A percentile compares a stretch with the other conserved stretches of the same genome.
Conservation (phyloP, 2,329 filamentous ascomycete species). For the Venturiaceae sp. region DNA sequence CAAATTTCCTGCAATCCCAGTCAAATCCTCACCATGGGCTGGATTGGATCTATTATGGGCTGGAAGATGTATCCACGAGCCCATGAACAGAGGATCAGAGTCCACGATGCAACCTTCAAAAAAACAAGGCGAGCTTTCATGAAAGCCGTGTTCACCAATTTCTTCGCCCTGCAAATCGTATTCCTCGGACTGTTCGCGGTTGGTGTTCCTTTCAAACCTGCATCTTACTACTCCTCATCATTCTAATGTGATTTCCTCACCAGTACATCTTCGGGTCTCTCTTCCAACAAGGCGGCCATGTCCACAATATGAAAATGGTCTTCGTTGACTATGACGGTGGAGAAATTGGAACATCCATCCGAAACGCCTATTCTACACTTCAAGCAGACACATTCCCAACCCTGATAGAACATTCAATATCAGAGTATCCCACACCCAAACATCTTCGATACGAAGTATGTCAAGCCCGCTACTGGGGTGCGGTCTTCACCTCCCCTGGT, state of each 20-base stretch:
- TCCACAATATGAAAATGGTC: slow-evolving; percentile 17
- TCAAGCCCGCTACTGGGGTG: slow-evolving; percentile 19
- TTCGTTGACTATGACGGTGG: slow-evolving; percentile 21
- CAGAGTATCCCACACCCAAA: slow-evolving; percentile 14
- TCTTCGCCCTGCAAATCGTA: slow-evolving; percentile 7
- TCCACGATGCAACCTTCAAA: neutral
- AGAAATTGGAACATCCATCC: slow-evolving; percentile 14
- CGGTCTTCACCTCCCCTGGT: slow-evolving; percentile 18
- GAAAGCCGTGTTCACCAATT: neutral
- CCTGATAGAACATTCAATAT: slow-evolving; percentile 10
- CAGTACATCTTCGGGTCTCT: slow-evolving; percentile 8
- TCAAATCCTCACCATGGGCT: no score
- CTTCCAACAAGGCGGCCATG: slow-evolving; percentile 17
- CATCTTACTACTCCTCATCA: neutral
- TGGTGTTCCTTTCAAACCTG: neutral
- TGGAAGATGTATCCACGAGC: slow-evolving; percentile 4
- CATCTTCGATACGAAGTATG: slow-evolving; percentile 18
- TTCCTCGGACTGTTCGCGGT: slow-evolving; percentile 8
- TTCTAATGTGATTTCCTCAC: neutral
- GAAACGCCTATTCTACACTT: slow-evolving; percentile 15
- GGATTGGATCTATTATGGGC: neutral
- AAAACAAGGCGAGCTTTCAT: neutral
- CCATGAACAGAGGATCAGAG: neutral
- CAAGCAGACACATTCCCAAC: slow-evolving; percentile 15
- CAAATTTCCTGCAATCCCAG: no score